Conservation (phyloP, 2,329 filamentous ascomycete species). For the Ophiostoma tasmaniense region DNA sequence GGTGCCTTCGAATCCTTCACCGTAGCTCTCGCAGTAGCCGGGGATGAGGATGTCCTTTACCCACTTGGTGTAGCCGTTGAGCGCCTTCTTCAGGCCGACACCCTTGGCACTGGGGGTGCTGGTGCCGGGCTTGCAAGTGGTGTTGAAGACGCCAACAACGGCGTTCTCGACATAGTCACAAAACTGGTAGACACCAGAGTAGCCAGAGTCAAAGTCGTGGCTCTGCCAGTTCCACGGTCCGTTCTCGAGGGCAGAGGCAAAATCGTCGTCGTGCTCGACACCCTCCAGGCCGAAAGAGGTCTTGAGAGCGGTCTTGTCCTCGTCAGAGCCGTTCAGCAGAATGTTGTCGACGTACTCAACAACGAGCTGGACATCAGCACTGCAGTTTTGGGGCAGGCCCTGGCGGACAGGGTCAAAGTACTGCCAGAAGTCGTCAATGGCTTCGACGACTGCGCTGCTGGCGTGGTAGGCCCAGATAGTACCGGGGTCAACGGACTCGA, state of each 20-base stretch:
- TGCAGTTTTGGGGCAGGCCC: constrained; percentile 50
- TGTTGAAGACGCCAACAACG: constrained; percentile 32
- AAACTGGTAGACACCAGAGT: constrained; percentile 41
- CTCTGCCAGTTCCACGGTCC: constrained; percentile 52
- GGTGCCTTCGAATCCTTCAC: constrained; percentile 27
- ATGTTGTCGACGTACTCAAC: constrained; percentile 44
- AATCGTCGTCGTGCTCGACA: constrained; percentile 39
- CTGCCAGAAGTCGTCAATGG: constrained; percentile 44
- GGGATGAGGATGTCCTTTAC: constrained; percentile 35
- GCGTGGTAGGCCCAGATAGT: constrained; percentile 52
- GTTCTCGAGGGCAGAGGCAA: constrained; percentile 39
- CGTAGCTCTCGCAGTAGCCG: constrained; percentile 36
- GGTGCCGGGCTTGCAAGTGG: constrained; percentile 25
- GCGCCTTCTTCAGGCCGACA: constrained; percentile 41
- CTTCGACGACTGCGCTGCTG: constrained; percentile 46
- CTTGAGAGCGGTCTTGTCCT: constrained; percentile 39
- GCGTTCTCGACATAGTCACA: constrained; percentile 43
- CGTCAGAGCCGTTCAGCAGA: constrained; percentile 31
- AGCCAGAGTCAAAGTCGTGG: constrained; percentile 40
- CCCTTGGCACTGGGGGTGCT: constrained; percentile 37
- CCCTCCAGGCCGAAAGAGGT: constrained; percentile 39
- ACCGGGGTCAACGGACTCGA: constrained; percentile 41
- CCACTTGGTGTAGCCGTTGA: constrained; percentile 45
- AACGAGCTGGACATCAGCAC: constrained; percentile 41
- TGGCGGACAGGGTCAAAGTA: constrained; percentile 47